phyloP scores from a whole-genome alignment of 1,284 basidiomycete species.

The Macrocystidia cucumis region DNA sequence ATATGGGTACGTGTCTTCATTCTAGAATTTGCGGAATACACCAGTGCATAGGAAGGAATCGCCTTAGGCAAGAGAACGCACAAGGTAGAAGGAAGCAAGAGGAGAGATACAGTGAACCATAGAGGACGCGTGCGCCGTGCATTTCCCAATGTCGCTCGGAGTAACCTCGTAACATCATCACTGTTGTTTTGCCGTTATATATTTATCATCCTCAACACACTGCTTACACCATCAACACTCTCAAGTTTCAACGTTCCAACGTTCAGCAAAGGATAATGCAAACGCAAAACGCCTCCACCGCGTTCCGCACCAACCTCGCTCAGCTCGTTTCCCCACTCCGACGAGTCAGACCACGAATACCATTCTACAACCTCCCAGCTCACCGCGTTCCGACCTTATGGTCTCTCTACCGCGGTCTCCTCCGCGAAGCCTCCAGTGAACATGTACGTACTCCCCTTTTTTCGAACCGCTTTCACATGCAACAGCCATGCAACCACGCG shows the following conservation, averaged over 20 bases:
- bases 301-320: conserved; percentile 46
- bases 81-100: conserved; percentile 65
- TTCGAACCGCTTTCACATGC: conserved; percentile 1
- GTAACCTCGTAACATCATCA: too few relatives aligned
- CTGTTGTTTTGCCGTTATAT: too few relatives aligned
- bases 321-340: conserved; percentile 46
- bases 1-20: too few relatives aligned
- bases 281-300: too few relatives aligned
- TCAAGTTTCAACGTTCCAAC: too few relatives aligned
- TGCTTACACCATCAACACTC: too few relatives aligned
- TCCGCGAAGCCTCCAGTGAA: conserved; percentile 45
- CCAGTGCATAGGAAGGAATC: conserved; percentile 80
- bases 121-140: too few relatives aligned
- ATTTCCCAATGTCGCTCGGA: too few relatives aligned
- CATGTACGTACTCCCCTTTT: conserved; percentile 32
- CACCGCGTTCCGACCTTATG: conserved; percentile 71
- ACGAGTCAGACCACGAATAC: conserved; percentile 49
- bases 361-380: conserved; percentile 64
- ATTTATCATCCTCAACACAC: too few relatives aligned
- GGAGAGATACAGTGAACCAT: conserved; percentile 72
- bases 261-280: too few relatives aligned
- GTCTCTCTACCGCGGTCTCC: conserved; percentile 66
- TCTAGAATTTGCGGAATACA: conserved; percentile 90
- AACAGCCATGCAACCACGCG: conserved; percentile 8
- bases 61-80: conserved; percentile 82